Evolutionary conservation across 805 yeast genomes (phyloP), one percentile per base, ranked within the genome.

Genomic region (Barnettozyma populi): DNA sequence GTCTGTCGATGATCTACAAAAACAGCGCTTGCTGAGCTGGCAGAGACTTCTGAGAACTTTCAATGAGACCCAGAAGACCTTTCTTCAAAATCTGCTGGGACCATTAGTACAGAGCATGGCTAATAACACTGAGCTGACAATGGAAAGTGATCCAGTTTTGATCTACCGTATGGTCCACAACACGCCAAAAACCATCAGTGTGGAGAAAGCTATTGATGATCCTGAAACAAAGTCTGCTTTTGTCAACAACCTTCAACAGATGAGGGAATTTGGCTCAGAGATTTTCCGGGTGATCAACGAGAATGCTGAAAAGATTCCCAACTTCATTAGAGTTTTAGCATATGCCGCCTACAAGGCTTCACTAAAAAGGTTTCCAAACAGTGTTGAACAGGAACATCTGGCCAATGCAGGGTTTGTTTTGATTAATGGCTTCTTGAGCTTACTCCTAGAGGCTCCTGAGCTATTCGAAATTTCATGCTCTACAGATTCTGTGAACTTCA

Each of bases 141-240:
- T 89, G 53, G 97, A 90, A 60, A 80, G 90, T 47, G 87, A 90
- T 62, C 98, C 98, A 2, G 62, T 77, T 2, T 65, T 67, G 14
- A 82, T 86, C 24, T 77, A 77, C 59, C 57, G 62, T 25, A 58
- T 55, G 2, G 52, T 81, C n/a, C 67, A 57, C 63, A 70, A 61
- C 66, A 43, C 59, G 36, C 63, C 72, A 48, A 57, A 69, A 2
- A 63, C 71, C 19, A 60, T 74, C 4, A 61, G 80, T 5, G 82
- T 86, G 0, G 84, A 79, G 46, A 72, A 69, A 35, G 96, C 98
- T 1, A 87, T 92, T 52, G 84, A 84, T 53, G 90, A 87, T 54
- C 76, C 81, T 1, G 81, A 76, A n/a, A 89, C 92, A 0, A 76
- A 94, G 31, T 65, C 68, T 0, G 72, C 74, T 38, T 94, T 88